Base-by-base conservation (phyloP, 768 basidiomycete genomes). In the Agaricus sinodeliciosus region DNA sequence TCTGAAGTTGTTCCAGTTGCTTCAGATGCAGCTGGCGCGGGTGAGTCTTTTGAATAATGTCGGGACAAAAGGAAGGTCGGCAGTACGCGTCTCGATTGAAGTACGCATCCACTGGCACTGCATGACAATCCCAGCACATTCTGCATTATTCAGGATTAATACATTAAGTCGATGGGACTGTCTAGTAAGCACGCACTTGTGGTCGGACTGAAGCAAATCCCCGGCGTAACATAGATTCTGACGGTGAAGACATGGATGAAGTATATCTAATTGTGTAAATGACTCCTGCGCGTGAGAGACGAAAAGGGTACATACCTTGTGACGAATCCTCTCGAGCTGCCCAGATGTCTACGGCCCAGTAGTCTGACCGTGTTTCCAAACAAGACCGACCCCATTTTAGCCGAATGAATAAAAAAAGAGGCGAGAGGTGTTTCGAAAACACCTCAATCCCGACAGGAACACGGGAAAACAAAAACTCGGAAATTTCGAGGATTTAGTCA, bases 21-120 rank as follows among this genome's bases (percentile, higher is more conserved):
- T 18, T 41, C 52, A 18, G 45, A 8, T n/a, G 11, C 28, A 13
- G 16, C 5, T n/a, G 40, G 45, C 19, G 45, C 39, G 19, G 52
- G 52, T 26, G 52, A 28, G 13, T 54, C 52, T 54, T 54, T 54
- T 48, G 52, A 47, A 44, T 48, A 54, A 9, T 54, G 45, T 34
- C 52, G 45, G 27, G 45, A 16, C 18, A 47, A 47, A 13, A 36
- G 18, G 1, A 48, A 12, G 28, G 45, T 40, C 41, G 52, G 40
- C 13, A 54, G 39, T 8, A 42, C 22, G 6, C 25, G 39, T 12
- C 12, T 54, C 2, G 19, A 37, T 8, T 54, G 52, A 11, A 48
- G 27, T 12, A 42, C 6, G 15, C 19, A 31, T 7, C 31, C 47
- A 16, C 52, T 36, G 27, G 31, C 13, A 41, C 41, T 31, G 16